A percentile compares a stretch with the other conserved stretches of the same genome.
Conservation (phyloP, 2,329 filamentous ascomycete genomes). For the Hypoxylon sp. region DNA sequence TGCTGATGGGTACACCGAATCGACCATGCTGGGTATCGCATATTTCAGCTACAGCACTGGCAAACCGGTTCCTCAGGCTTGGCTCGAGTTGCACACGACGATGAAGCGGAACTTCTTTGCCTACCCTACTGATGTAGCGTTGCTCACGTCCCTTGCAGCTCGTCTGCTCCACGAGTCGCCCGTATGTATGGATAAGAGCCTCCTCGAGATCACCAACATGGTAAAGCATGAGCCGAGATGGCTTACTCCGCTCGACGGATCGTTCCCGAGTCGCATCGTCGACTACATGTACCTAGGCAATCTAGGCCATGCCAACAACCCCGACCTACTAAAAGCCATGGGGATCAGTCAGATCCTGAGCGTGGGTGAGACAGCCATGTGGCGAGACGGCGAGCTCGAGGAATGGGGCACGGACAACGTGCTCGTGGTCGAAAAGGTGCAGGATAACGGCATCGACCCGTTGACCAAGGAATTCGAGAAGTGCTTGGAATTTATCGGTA, state of each 20-base stretch:
- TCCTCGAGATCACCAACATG: conserved; percentile 62
- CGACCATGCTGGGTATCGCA: conserved; percentile 84
- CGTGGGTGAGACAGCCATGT: conserved; percentile 87
- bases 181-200: conserved; percentile 55
- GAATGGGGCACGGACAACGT: conserved; percentile 82
- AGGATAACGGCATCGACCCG: conserved; percentile 96
- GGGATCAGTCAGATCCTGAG: conserved; percentile 90
- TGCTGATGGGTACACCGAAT: conserved; percentile 95
- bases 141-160: conserved; percentile 79
- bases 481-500: conserved; percentile 93
- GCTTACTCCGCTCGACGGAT: conserved; percentile 86
- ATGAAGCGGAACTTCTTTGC: conserved; percentile 94
- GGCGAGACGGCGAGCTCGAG: conserved; percentile 75
- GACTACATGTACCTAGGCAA: conserved; percentile 98
- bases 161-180: conserved; percentile 79
- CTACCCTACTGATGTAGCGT: conserved; percentile 86
- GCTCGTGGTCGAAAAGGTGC: conserved; percentile 82
- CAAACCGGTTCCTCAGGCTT: conserved; percentile 81
- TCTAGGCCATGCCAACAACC: conserved; percentile 91
- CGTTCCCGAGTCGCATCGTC: conserved; percentile 85
- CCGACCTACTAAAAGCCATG: conserved; percentile 78
- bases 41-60: conserved; percentile 95
- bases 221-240: conserved; percentile 74
- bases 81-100: conserved; percentile 82
- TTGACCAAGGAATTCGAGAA: conserved; percentile 84